phyloP scores from a whole-genome alignment of 441 rosid species.

The Breynia disticha region DNA sequence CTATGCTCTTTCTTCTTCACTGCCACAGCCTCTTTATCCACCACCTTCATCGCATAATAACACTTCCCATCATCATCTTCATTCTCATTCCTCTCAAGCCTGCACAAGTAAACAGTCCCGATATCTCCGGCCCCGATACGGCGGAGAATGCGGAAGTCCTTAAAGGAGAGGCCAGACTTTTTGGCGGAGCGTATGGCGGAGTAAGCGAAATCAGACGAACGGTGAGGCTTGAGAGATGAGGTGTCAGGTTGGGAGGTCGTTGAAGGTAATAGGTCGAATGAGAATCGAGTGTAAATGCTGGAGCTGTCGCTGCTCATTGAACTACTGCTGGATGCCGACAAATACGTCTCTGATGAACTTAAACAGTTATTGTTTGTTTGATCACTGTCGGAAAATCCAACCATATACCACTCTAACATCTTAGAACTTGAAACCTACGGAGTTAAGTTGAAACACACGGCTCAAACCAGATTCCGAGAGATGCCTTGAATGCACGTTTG shows the following conservation, averaged over 20 bases:
- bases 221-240: conserved; percentile 70
- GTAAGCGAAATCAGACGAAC: conserved; percentile 82
- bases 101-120: conserved; percentile 81
- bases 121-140: conserved; percentile 87
- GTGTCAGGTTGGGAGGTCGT: conserved; percentile 32
- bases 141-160: conserved; percentile 66
- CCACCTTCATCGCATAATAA: conserved; percentile 82
- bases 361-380: conserved; percentile 18
- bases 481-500: conserved; percentile 18
- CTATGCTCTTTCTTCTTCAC: conserved; percentile 69
- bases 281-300: conserved; percentile 57
- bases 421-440: too few relatives aligned
- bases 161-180: conserved; percentile 42
- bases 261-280: conserved; percentile 49
- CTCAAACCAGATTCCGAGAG: conserved; percentile 5
- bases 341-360: conserved; percentile 23
- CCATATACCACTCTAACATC: conserved; percentile 29
- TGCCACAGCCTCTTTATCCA: conserved; percentile 64
- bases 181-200: conserved; percentile 37
- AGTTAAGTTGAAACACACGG: not conserved
- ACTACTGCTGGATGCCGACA: conserved; percentile 22
- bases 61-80: conserved; percentile 20
- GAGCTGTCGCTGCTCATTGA: conserved; percentile 60
- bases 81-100: conserved; percentile 23
- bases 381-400: conserved; percentile 48